Evolutionary conservation across 2,329 filamentous ascomycete genomes (phyloP).

Genomic region (Alternaria brassicae): DNA sequence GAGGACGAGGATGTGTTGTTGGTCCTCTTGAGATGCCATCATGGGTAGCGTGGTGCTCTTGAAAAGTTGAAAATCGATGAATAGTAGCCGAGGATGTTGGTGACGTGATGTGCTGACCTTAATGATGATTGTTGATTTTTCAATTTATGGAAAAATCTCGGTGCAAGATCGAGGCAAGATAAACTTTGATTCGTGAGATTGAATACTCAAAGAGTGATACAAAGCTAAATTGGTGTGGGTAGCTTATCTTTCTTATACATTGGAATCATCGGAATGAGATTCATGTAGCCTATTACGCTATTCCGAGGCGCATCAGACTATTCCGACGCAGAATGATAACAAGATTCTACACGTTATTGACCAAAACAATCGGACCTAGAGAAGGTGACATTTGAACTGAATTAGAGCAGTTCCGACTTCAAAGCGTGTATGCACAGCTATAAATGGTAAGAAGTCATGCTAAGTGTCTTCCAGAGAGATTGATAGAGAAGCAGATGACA

Average conservation of each 20-base stretch:
- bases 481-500: not conserved
- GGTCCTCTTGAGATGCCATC: constrained; percentile 20
- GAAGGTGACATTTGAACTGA: not conserved
- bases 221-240: not conserved
- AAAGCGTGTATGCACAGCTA: not conserved
- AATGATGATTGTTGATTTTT: not conserved
- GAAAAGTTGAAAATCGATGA: not conserved
- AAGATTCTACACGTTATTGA: not conserved
- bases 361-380: not conserved
- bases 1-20: constrained; percentile 36
- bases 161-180: not conserved
- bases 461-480: not conserved
- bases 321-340: constrained; percentile 21
- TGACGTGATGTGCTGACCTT: not conserved
- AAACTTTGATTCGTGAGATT: not conserved
- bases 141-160: not conserved
- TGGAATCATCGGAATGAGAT: not conserved
- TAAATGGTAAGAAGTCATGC: not conserved
- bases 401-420: too few relatives aligned
- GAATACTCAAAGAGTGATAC: not conserved
- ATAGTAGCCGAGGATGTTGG: not conserved
- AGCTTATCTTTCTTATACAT: not conserved
- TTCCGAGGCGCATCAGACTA: constrained; percentile 5
- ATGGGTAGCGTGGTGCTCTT: not conserved
- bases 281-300: not conserved